Conservation (phyloP, 2,329 filamentous ascomycete species). For the Fusarium buxicola region DNA sequence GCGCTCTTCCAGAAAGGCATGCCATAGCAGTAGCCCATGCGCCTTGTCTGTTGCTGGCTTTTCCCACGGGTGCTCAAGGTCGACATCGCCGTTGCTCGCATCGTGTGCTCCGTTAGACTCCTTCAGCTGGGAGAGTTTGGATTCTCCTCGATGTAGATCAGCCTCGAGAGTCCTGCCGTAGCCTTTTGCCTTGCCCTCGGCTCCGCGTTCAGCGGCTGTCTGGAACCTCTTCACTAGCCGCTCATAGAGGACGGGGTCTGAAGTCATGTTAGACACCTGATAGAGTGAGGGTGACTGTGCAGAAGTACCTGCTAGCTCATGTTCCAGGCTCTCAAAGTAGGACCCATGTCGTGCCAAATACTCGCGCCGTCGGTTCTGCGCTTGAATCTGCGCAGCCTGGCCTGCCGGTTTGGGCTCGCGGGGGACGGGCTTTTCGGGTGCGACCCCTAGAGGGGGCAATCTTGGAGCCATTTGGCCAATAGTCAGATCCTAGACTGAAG, state of each 20-base stretch:
- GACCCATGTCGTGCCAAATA: conserved; percentile 79
- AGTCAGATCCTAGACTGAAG: no score
- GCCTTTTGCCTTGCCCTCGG: conserved; percentile 78
- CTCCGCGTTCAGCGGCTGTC: conserved; percentile 76
- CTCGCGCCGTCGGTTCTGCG: conserved; percentile 81
- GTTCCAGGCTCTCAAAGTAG: conserved; percentile 72
- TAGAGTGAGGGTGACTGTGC: not conserved
- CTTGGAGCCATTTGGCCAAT: conserved; percentile 39
- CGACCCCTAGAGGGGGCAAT: conserved; percentile 13
- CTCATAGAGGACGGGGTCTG: conserved; percentile 86
- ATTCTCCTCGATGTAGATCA: conserved; percentile 80
- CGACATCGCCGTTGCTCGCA: conserved; percentile 14
- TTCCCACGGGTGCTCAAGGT: conserved; percentile 55
- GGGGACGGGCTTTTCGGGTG: conserved; percentile 55
- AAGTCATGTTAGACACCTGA: conserved; percentile 28
- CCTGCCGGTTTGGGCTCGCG: conserved; percentile 57
- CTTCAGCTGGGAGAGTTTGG: conserved; percentile 71
- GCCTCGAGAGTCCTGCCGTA: conserved; percentile 84
- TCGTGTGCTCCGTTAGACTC: conserved; percentile 20
- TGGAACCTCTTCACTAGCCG: conserved; percentile 82
- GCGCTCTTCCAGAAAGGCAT: conserved; percentile 75
- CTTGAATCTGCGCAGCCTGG: conserved; percentile 61
- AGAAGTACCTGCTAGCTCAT: conserved; percentile 63
- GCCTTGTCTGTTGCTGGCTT: conserved; percentile 59
- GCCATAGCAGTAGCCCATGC: conserved; percentile 77